These are phyloP conservation scores for Blepharisma stoltei DNA, from an alignment of 73 alveolate genomes.

Conservation along the genomic window DNA sequence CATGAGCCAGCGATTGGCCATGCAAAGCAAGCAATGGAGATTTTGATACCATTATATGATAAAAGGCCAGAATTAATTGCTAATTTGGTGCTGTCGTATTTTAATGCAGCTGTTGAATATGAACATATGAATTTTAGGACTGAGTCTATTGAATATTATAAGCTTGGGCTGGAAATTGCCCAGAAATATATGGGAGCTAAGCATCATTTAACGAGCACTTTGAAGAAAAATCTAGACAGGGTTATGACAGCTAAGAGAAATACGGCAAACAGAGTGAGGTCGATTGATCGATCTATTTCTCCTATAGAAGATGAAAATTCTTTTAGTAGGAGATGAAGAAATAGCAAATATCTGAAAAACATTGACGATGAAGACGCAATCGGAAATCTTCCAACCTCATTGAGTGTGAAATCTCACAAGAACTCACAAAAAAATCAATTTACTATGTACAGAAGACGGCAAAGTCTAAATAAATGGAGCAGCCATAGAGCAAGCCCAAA, in stretches of 20 bases:
- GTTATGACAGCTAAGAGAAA: background rate
- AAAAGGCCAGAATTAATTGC: background rate
- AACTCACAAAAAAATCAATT: no score
- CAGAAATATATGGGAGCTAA: conserved; percentile 6
- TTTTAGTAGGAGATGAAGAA: no score
- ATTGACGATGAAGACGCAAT: no score
- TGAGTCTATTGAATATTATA: background rate
- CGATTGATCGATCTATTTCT: no score
- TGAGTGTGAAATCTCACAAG: no score
- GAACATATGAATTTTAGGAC: background rate
- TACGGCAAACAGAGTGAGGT: no score
- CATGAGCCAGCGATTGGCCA: conserved; percentile 40
- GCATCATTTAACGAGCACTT: conserved; percentile 1
- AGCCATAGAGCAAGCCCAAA: no score
- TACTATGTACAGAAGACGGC: no score
- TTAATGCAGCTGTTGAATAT: background rate
- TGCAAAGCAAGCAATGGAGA: conserved; percentile 35
- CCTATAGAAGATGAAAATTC: no score
- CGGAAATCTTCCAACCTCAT: no score
- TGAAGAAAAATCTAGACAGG: background rate
- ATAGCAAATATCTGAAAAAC: no score
- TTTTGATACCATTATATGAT: background rate
- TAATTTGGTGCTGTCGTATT: conserved; percentile 2
- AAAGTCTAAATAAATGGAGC: no score
- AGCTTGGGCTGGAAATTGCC: conserved; percentile 9